Percentiles rank a stretch among this genome's conserved stretches.
Evolutionary conservation across 2,329 filamentous ascomycete species (phyloP).

Genomic region (Epichloe amarillans): DNA sequence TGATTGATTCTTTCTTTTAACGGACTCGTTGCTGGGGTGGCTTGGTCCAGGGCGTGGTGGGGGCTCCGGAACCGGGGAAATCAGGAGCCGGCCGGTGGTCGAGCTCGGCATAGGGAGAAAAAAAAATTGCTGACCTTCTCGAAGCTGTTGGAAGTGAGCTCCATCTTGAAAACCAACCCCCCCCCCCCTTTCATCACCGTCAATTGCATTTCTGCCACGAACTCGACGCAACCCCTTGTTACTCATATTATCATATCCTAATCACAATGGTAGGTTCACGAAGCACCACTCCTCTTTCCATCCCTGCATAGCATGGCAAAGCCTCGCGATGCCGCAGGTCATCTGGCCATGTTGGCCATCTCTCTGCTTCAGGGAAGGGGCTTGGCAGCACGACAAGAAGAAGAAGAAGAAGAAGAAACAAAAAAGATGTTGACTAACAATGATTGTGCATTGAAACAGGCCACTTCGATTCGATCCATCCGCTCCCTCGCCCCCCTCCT

Average conservation of each 20-base stretch:
- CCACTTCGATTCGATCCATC: constrained; percentile 81
- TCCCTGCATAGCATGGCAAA: not conserved
- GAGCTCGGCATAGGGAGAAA: constrained; percentile 11
- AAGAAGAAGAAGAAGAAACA: not conserved
- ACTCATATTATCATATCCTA: constrained; percentile 2
- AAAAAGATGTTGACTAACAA: no score
- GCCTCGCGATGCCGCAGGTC: not conserved
- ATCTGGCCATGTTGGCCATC: not conserved
- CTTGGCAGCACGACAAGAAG: not conserved
- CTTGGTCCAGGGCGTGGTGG: not conserved
- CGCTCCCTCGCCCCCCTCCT: constrained; percentile 89
- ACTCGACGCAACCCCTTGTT: not conserved
- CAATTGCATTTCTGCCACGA: constrained; percentile 1
- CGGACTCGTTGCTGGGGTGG: not conserved
- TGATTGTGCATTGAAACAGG: constrained; percentile 22
- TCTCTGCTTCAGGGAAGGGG: no score
- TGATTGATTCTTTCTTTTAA: not conserved
- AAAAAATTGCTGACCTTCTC: constrained; percentile 27
- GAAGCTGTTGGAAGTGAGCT: constrained; percentile 28
- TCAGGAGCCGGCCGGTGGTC: constrained; percentile 13
- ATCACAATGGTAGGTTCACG: constrained; percentile 16
- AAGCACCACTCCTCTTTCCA: not conserved
- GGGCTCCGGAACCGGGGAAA: constrained; percentile 21
- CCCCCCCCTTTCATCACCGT: not conserved
- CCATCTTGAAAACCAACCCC: constrained; percentile 11